Evolutionary conservation across 345 rosid species (phyloP).

Genomic region (Corchorus capsularis): DNA sequence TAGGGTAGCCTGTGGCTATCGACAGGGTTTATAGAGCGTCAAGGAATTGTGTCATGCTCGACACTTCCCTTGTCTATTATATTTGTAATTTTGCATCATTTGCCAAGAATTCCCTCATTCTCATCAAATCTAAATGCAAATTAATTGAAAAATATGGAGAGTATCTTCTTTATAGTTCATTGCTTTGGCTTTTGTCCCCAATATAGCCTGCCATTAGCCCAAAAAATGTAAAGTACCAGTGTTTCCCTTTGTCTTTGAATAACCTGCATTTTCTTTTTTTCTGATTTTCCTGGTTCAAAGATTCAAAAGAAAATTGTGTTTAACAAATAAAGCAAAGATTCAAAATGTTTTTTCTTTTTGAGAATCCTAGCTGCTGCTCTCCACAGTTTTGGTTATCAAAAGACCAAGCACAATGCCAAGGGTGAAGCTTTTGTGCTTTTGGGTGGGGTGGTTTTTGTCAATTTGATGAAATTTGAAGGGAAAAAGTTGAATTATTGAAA

Average conservation of each 20-base stretch:
- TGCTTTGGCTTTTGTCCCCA: constrained; percentile 2
- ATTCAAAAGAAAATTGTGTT: not conserved
- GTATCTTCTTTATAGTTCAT: not conserved
- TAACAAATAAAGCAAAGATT: constrained; percentile 2
- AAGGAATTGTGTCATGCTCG: no score
- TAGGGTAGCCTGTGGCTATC: no score
- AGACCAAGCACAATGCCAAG: no score
- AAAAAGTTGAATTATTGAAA: not conserved
- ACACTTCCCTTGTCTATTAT: not conserved
- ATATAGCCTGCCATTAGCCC: not conserved
- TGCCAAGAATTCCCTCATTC: not conserved
- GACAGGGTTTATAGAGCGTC: no score
- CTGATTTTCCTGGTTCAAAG: not conserved
- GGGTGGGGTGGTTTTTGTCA: not conserved
- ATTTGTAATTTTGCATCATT: not conserved
- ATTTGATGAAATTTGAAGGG: not conserved
- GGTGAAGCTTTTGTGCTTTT: not conserved
- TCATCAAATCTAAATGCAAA: not conserved
- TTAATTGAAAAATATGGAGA: not conserved
- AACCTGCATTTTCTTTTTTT: not conserved
- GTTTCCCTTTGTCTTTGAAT: not conserved
- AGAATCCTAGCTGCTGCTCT: not conserved
- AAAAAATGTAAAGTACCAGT: not conserved
- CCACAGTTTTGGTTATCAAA: not conserved
- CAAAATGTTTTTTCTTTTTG: not conserved